Evolutionary conservation across 148 eudicot genomes (phyloP).

Genomic region (Beta vulgaris): DNA sequence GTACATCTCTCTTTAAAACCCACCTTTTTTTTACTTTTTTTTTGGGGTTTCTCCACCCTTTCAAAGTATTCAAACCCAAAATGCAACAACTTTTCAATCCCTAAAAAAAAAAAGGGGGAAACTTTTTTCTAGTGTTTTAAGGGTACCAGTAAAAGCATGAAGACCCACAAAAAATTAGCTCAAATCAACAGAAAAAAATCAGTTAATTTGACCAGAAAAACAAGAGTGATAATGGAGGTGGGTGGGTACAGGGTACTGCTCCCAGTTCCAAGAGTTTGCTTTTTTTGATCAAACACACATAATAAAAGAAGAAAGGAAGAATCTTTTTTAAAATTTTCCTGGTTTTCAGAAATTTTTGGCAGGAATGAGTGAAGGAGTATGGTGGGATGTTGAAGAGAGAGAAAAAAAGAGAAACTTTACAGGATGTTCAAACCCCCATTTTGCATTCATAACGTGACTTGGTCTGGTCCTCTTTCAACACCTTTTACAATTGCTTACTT

Average conservation of each 20-base stretch:
- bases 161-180: constrained; percentile 20
- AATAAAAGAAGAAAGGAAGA: not conserved
- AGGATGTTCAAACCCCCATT: not conserved
- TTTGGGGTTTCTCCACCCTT: not conserved
- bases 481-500: not conserved
- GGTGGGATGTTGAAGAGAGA: constrained; percentile 2
- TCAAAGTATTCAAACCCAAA: not conserved
- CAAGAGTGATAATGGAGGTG: not conserved
- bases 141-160: constrained; percentile 16
- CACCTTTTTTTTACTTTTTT: constrained; percentile 9
- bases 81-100: constrained; percentile 7
- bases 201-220: not conserved
- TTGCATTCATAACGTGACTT: constrained; percentile 15
- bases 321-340: not conserved
- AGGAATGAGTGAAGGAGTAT: constrained; percentile 7
- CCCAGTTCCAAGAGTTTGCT: constrained; percentile 13
- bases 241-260: not conserved
- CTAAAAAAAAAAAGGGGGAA: not conserved
- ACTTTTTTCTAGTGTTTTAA: constrained; percentile 28
- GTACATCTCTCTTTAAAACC: constrained; percentile 51
- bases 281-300: not conserved
- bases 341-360: not conserved
- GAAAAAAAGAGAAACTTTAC: constrained; percentile 10
- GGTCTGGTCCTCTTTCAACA: constrained; percentile 5
- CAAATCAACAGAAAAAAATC: not conserved